Evolutionary conservation across 495 filamentous ascomycete genomes (phyloP).

Genomic region (Aspergillus affinis): DNA sequence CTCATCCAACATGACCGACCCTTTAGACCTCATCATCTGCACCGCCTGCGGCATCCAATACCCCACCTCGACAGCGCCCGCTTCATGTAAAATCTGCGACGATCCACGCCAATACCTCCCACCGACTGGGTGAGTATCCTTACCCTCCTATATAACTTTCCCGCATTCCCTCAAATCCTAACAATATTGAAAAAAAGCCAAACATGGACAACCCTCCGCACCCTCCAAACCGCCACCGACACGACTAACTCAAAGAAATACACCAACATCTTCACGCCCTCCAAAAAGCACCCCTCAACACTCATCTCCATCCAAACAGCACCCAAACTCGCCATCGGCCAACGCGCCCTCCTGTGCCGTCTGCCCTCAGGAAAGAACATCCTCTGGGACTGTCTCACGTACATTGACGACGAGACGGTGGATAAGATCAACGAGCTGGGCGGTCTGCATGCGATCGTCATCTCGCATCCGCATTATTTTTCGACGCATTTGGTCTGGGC

Average conservation of each 20-base stretch:
- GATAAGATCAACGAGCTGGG: constrained; percentile 47
- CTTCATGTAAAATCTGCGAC: constrained; percentile 72
- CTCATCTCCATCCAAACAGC: constrained; percentile 24
- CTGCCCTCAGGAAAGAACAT: constrained; percentile 59
- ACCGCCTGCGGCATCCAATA: constrained; percentile 71
- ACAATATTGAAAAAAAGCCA: constrained; percentile 19
- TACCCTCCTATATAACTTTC: not conserved
- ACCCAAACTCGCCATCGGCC: constrained; percentile 62
- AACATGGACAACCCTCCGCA: constrained; percentile 27
- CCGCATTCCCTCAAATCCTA: not conserved
- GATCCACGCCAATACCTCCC: constrained; percentile 70
- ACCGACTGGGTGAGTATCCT: constrained; percentile 39
- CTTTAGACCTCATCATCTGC: constrained; percentile 59
- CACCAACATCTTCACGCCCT: constrained; percentile 27
- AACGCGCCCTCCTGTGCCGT: constrained; percentile 64
- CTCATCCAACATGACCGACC: constrained; percentile 10
- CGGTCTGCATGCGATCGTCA: constrained; percentile 69
- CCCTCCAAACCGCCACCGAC: constrained; percentile 13
- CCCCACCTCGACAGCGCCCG: constrained; percentile 44
- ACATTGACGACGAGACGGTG: constrained; percentile 61
- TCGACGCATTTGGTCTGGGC: constrained; percentile 70
- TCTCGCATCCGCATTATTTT: constrained; percentile 80
- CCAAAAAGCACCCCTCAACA: constrained; percentile 8
- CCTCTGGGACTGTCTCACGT: constrained; percentile 72
- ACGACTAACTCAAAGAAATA: constrained; percentile 4